A percentile compares a stretch with the other conserved stretches of the same genome.
Evolutionary conservation across 2,329 filamentous ascomycete species (phyloP).

Genomic region (Aspergillus sp.): DNA sequence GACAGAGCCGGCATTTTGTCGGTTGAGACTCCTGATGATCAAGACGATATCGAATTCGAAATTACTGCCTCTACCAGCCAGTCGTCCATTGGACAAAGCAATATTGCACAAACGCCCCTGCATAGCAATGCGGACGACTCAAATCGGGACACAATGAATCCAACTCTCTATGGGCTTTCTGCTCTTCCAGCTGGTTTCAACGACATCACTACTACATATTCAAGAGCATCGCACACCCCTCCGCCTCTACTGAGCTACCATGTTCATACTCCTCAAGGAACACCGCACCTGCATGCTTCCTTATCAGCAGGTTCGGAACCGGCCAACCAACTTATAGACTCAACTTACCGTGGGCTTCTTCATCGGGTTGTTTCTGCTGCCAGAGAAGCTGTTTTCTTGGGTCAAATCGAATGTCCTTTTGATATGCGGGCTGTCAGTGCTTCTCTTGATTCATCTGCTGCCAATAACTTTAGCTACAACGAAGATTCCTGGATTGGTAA

Average conservation of each 20-base stretch:
- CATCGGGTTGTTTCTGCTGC: constrained; percentile 1
- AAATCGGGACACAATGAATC: too few species aligned
- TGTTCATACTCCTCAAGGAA: neutral
- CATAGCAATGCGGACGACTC: too few species aligned
- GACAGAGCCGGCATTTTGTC: constrained; percentile 6
- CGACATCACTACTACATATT: neutral
- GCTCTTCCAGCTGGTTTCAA: neutral
- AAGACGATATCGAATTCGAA: neutral
- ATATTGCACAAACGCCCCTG: neutral
- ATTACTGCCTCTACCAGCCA: neutral
- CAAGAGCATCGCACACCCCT: neutral
- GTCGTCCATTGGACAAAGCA: neutral
- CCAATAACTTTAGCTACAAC: neutral
- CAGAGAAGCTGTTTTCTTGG: neutral
- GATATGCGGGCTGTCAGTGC: neutral
- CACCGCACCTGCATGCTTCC: neutral
- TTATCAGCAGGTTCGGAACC: neutral
- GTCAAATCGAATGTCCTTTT: too few species aligned
- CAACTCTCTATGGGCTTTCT: neutral
- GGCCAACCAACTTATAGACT: neutral
- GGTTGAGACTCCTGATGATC: constrained; percentile 4
- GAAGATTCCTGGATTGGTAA: neutral
- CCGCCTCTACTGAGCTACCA: neutral
- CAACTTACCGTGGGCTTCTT: constrained; percentile 1
- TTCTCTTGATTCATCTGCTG: neutral